A percentile compares a stretch with the other conserved stretches of the same genome.
phyloP scores from a whole-genome alignment of 2,329 filamentous ascomycete species.

The Exophiala spinifera region DNA sequence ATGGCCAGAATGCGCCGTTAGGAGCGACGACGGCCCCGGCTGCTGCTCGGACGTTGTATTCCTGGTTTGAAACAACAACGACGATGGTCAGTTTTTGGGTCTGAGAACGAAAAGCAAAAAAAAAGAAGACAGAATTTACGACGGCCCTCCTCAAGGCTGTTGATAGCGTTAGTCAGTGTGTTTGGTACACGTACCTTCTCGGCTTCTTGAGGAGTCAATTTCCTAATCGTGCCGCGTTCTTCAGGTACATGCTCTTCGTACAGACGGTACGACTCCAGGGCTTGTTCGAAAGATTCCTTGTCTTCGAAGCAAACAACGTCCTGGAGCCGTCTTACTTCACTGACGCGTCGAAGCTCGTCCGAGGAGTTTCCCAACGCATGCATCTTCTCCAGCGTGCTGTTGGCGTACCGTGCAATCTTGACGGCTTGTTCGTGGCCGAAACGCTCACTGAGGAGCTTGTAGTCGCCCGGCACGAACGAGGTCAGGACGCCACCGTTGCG shows the following conservation, averaged over 20 bases:
- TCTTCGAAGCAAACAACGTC: conserved; percentile 13
- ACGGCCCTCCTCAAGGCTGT: too few species aligned
- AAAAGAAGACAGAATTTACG: too few species aligned
- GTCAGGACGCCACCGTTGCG: conserved; percentile 37
- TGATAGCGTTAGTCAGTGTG: not conserved
- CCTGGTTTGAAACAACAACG: conserved; percentile 7
- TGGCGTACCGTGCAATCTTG: conserved; percentile 10
- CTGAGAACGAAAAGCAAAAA: too few species aligned
- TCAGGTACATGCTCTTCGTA: conserved; percentile 15
- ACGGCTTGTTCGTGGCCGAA: conserved; percentile 14
- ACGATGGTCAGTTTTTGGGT: too few species aligned
- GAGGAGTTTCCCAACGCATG: conserved; percentile 12
- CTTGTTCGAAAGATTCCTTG: conserved; percentile 7
- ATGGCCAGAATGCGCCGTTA: conserved; percentile 37
- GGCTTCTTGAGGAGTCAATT: conserved; percentile 11
- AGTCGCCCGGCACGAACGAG: conserved; percentile 1
- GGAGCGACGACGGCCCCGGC: conserved; percentile 26
- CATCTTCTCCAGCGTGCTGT: conserved; percentile 15
- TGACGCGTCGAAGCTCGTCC: conserved; percentile 5
- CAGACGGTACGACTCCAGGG: conserved; percentile 2
- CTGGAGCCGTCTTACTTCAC: conserved; percentile 9
- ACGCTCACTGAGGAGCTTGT: not conserved
- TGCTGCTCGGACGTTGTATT: conserved; percentile 22
- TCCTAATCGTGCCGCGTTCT: not conserved
- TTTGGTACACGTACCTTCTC: conserved; percentile 12